phyloP scores from a whole-genome alignment of 495 filamentous ascomycete genomes.

The Hypomontagnella monticulosa region DNA sequence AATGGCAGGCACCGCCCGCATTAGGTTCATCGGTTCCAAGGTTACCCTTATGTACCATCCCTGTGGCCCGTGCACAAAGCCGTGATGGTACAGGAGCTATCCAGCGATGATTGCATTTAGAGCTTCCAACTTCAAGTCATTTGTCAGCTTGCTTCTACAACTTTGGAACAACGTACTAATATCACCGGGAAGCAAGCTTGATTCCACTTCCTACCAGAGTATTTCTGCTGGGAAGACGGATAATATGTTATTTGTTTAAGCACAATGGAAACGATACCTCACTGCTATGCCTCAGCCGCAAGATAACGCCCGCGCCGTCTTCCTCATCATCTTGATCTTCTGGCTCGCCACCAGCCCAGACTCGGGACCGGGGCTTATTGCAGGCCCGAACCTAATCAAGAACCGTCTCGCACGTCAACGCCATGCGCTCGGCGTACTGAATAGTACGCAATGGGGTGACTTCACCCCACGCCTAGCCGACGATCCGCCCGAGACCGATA shows the following conservation, averaged over 20 bases:
- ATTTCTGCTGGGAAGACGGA: slow-evolving; percentile 12
- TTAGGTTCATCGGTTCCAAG: no score
- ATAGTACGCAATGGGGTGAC: slow-evolving; percentile 77
- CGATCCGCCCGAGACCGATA: slow-evolving; percentile 45
- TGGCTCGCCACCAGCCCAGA: slow-evolving; percentile 54
- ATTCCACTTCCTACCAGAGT: slow-evolving; percentile 7
- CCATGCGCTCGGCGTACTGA: slow-evolving; percentile 70
- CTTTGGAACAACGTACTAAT: not conserved
- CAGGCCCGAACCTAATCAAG: slow-evolving; percentile 49
- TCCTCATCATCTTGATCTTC: slow-evolving; percentile 56
- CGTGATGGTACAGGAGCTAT: not conserved
- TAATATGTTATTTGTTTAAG: slow-evolving; percentile 36
- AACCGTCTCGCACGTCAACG: slow-evolving; percentile 59
- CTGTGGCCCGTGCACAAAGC: no score
- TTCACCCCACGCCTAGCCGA: slow-evolving; percentile 63
- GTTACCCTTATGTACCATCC: no score
- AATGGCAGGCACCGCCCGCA: no score
- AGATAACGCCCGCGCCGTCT: slow-evolving; percentile 51
- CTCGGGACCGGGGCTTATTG: slow-evolving; percentile 51
- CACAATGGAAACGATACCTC: slow-evolving; percentile 43
- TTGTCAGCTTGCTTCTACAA: not conserved
- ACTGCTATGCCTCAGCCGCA: slow-evolving; percentile 52
- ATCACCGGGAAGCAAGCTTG: not conserved
- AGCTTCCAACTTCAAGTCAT: not conserved
- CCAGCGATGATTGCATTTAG: not conserved